phyloP scores from a whole-genome alignment of 257 asterid genomes.

The Nicotiana attenuata region DNA sequence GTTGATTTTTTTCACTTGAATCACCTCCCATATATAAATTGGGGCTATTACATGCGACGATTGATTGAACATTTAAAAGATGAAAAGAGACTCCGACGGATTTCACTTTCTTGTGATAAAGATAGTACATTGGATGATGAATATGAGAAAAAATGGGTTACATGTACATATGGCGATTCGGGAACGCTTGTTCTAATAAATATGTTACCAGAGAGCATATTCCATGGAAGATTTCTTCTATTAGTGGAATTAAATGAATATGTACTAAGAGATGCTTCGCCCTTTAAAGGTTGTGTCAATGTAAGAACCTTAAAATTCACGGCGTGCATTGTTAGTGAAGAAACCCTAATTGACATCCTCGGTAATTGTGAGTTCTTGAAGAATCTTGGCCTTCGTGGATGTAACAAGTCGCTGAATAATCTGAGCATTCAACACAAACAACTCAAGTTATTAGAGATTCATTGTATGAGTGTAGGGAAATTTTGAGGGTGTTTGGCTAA shows the following conservation, averaged over 20 bases:
- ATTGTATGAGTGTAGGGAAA: neutral
- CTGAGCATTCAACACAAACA: neutral
- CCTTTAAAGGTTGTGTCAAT: neutral
- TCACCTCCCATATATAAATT: too few species aligned
- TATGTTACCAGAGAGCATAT: neutral
- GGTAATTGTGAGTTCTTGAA: neutral
- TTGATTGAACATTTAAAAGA: neutral
- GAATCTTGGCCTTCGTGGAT: neutral
- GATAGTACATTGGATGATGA: neutral
- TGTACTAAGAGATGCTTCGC: neutral
- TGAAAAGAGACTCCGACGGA: neutral
- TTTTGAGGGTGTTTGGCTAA: too few species aligned
- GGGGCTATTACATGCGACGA: too few species aligned
- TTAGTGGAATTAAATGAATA: neutral
- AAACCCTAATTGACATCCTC: neutral
- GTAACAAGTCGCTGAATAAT: neutral
- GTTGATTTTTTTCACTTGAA: too few species aligned
- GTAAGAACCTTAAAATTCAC: neutral
- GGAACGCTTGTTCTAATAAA: neutral
- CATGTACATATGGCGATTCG: neutral
- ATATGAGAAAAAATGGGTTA: neutral
- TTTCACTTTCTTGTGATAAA: neutral
- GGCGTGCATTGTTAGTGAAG: neutral
- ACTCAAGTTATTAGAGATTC: neutral
- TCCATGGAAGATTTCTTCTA: neutral